Conservation (phyloP, 2,329 filamentous ascomycete genomes). For the Coleophoma cylindrospora region DNA sequence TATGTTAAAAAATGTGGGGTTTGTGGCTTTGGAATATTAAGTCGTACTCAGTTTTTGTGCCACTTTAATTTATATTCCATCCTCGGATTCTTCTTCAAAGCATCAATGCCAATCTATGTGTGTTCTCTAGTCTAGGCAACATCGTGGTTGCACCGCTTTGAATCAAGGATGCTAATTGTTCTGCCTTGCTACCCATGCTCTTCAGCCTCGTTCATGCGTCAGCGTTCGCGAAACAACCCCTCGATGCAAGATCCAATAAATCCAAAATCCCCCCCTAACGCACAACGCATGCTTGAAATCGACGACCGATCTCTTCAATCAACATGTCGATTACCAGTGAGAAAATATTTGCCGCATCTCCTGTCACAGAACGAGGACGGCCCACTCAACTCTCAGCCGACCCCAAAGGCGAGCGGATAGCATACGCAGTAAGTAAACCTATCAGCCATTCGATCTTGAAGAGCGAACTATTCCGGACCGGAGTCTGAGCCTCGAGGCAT, state of each 20-base stretch:
- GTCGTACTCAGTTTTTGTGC: no score
- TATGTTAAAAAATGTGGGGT: no score
- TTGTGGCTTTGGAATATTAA: no score
- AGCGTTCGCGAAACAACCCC: constrained; percentile 1
- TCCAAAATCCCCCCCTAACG: background rate
- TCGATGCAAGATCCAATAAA: background rate
- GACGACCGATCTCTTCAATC: background rate
- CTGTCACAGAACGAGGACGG: constrained; percentile 77
- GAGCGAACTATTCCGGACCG: no score
- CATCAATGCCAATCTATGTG: no score
- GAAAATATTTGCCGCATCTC: constrained; percentile 78
- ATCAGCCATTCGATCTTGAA: no score
- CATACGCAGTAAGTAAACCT: constrained; percentile 72
- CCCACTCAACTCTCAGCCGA: constrained; percentile 87
- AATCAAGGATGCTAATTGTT: no score
- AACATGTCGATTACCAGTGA: constrained; percentile 48
- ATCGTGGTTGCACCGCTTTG: no score
- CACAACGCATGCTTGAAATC: background rate
- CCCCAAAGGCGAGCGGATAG: constrained; percentile 83
- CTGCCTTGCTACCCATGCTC: background rate
- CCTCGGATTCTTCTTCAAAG: no score
- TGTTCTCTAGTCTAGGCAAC: no score
- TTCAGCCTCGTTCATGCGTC: constrained; percentile 9
- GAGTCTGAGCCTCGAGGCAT: background rate
- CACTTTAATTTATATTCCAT: no score